These are phyloP conservation scores for Dictyostelium purpureum DNA, from an alignment of 78 protist species.

Conservation along the genomic window DNA sequence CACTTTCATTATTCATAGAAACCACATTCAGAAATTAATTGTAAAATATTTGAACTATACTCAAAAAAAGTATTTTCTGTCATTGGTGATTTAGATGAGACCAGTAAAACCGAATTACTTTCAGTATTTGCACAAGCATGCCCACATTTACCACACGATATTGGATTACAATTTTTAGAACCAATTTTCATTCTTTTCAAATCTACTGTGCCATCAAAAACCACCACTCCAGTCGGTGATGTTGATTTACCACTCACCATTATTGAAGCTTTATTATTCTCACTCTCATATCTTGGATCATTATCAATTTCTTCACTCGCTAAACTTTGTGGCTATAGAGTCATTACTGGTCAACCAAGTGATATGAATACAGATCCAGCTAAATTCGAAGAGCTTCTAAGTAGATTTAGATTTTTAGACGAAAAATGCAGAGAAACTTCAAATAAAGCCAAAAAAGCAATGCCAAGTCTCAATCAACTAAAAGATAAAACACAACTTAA, in stretches of 20 bases:
- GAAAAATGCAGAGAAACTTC: slow-evolving; percentile 13
- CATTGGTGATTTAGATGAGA: slow-evolving; percentile 1
- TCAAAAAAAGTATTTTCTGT: slow-evolving; percentile 22
- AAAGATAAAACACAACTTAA: not conserved
- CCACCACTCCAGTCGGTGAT: not conserved
- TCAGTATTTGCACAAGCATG: slow-evolving; percentile 28
- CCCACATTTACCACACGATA: not conserved
- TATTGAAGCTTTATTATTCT: slow-evolving; percentile 33
- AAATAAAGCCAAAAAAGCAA: slow-evolving; percentile 18
- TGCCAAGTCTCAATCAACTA: not conserved
- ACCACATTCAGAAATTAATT: not conserved
- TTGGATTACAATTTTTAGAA: slow-evolving; percentile 3
- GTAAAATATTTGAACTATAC: slow-evolving; percentile 21
- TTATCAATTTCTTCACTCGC: not conserved
- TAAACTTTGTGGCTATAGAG: slow-evolving; percentile 31
- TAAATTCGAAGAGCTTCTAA: slow-evolving; percentile 8
- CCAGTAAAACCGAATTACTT: slow-evolving; percentile 12
- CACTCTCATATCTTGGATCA: slow-evolving; percentile 13
- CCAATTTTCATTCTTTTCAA: not conserved
- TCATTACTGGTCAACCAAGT: slow-evolving; percentile 71
- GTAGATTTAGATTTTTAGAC: slow-evolving; percentile 18
- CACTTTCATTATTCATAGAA: not conserved
- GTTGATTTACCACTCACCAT: slow-evolving; percentile 3
- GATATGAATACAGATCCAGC: slow-evolving; percentile 37
- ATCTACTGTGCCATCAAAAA: slow-evolving; percentile 16